Percentiles rank a stretch among this genome's conserved stretches.
Evolutionary conservation across 2,329 filamentous ascomycete genomes (phyloP).

Genomic region (Stagonosporopsis cucurbitacearum): DNA sequence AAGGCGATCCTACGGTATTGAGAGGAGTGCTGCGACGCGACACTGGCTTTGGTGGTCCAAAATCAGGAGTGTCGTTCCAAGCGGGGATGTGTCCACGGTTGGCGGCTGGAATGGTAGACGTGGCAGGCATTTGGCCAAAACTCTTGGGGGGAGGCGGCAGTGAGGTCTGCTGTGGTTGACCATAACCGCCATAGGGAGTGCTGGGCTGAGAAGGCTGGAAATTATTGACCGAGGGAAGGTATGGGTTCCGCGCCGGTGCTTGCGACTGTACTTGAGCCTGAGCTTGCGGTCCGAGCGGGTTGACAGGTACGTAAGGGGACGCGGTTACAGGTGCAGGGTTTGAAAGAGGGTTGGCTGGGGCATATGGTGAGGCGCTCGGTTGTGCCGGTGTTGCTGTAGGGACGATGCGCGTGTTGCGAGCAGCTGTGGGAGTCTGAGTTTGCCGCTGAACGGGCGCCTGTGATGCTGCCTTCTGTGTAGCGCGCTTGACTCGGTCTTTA

Average conservation of each 20-base stretch:
- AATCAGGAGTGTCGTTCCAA: constrained; percentile 95
- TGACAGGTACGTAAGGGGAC: constrained; percentile 33
- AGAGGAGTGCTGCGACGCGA: constrained; percentile 77
- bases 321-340: constrained; percentile 31
- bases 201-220: constrained; percentile 44
- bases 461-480: constrained; percentile 69
- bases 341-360: constrained; percentile 38
- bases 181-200: constrained; percentile 56
- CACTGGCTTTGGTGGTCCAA: constrained; percentile 70
- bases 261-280: constrained; percentile 32
- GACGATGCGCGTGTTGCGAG: constrained; percentile 44
- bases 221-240: constrained; percentile 40
- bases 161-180: constrained; percentile 51
- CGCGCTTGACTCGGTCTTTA: constrained; percentile 81
- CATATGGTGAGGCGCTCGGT: constrained; percentile 45
- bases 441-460: constrained; percentile 51
- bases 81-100: constrained; percentile 74
- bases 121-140: constrained; percentile 68
- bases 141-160: constrained; percentile 69
- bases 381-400: constrained; percentile 40
- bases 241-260: constrained; percentile 49
- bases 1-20: constrained; percentile 75
- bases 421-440: constrained; percentile 41
- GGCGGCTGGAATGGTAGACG: constrained; percentile 65
- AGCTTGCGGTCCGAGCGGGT: constrained; percentile 38